A percentile compares a stretch with the other conserved stretches of the same genome.
Conservation (phyloP, 2,329 filamentous ascomycete species). For the Fusarium xylarioides region DNA sequence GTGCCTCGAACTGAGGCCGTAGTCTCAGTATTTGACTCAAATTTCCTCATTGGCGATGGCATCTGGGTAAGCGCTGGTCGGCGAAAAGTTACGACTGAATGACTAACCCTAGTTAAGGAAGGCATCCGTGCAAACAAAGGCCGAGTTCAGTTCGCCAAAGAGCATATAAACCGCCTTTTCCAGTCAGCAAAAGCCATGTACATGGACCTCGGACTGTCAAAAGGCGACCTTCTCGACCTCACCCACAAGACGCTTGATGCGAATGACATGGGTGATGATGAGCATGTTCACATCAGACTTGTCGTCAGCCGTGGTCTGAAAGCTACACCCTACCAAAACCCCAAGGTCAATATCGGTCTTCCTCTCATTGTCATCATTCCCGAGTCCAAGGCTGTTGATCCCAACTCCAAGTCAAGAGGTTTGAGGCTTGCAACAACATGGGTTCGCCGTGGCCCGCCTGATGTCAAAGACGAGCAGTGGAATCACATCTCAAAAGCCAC, state of each 20-base stretch:
- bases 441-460: neutral
- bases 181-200: slow-evolving; percentile 12
- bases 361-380: slow-evolving; percentile 7
- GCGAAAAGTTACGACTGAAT: fast-evolving
- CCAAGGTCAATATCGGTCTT: neutral
- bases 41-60: slow-evolving; percentile 1
- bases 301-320: neutral
- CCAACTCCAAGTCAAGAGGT: neutral
- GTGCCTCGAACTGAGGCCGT: neutral
- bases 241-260: neutral
- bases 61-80: neutral
- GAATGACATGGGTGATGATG: neutral
- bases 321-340: neutral
- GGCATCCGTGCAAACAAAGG: slow-evolving; percentile 14
- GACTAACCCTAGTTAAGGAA: neutral
- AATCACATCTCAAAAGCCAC: slow-evolving; percentile 9
- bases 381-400: slow-evolving; percentile 1
- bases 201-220: neutral
- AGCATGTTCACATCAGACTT: slow-evolving; percentile 7
- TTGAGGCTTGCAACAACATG: neutral
- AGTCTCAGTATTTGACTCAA: slow-evolving; percentile 5
- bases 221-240: neutral
- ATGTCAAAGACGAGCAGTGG: slow-evolving; percentile 9
- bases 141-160: neutral
- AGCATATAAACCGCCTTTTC: neutral